Base-by-base conservation (phyloP, 257 asterid genomes). In the Gentiana straminea region DNA sequence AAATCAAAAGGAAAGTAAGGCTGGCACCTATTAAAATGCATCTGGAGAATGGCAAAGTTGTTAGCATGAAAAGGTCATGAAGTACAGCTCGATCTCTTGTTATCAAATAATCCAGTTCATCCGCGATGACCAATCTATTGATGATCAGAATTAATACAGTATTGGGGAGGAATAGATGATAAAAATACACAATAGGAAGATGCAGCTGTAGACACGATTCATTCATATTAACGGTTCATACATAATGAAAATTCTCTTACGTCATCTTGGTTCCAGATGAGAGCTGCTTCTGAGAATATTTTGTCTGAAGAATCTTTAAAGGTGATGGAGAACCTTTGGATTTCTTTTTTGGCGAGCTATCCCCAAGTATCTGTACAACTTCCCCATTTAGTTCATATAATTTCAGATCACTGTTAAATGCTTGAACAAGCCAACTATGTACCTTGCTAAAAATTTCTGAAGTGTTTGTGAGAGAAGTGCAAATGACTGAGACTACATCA, bases 51-150 rank as follows among this genome's bases (percentile, higher is more conserved):
- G 96, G 97, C 61, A 86, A 46, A 33, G 82, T 79, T 56, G 99
- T 86, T 48, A 89, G 80, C 92, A 89, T 86, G 83, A 93, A 93
- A 66, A 93, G 84, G 74, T 89, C 94, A 51, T 89, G 97, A 67
- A 88, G 97, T 64, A 82, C 89, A 2, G 76, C 81, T 50, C 82
- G 80, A 65, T 93, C 99, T 76, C 70, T 84, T 60, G 97, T 82
- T 46, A 92, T 86, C 77, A 92, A 79, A 77, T 81, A 92, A 82
- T 92, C 99, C 84, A 92, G 75, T 78, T 92, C 97, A 59, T 92
- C 99, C 64, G 81, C 97, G 60, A 92, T 59, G 65, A 92, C 70
- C 48, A 92, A 71, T 63, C 98, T 91, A 86, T 75, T 39, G 41
- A 54, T 50, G 15, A 32, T 39, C 5, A 2, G 33, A 65, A 2